phyloP scores from a whole-genome alignment of 805 yeast genomes.

The Ascoidea asiatica region DNA sequence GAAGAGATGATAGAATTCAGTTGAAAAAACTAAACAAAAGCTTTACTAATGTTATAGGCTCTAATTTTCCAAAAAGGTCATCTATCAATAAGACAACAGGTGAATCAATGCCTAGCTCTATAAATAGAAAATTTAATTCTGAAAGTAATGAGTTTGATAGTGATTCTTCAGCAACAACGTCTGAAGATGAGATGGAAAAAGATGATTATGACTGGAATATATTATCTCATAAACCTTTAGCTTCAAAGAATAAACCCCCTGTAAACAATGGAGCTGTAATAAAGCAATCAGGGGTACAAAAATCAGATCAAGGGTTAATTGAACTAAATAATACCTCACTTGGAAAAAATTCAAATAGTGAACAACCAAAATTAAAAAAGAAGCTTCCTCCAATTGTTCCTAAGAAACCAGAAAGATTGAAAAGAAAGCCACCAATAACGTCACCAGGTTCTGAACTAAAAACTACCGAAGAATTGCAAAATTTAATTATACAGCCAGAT shows the following conservation, averaged over 20 bases:
- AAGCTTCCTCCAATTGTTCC: conserved; percentile 2
- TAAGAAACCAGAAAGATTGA: conserved; percentile 3
- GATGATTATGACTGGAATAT: conserved; percentile 10
- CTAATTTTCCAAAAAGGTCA: not conserved
- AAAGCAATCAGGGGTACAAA: not conserved
- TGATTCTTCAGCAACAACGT: conserved; percentile 7
- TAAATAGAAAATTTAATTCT: not conserved
- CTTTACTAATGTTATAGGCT: conserved; percentile 1
- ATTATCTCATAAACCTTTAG: conserved; percentile 6
- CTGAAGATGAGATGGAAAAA: conserved; percentile 9
- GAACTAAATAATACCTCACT: not conserved
- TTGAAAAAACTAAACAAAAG: conserved; percentile 2
- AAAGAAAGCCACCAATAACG: not conserved
- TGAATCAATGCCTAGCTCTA: not conserved
- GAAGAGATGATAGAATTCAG: conserved; percentile 1
- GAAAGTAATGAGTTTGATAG: not conserved
- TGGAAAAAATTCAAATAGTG: not conserved
- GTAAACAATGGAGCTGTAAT: not conserved
- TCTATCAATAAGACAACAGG: not conserved
- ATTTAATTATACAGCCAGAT: too few species aligned
- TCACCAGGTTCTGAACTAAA: not conserved
- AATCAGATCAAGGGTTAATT: not conserved
- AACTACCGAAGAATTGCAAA: not conserved
- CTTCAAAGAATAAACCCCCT: not conserved
- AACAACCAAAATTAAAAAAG: not conserved